Evolutionary conservation across 2,329 filamentous ascomycete species (phyloP), one percentile per base, ranked within the genome.

Genomic region (Leptosphaerulina australis): DNA sequence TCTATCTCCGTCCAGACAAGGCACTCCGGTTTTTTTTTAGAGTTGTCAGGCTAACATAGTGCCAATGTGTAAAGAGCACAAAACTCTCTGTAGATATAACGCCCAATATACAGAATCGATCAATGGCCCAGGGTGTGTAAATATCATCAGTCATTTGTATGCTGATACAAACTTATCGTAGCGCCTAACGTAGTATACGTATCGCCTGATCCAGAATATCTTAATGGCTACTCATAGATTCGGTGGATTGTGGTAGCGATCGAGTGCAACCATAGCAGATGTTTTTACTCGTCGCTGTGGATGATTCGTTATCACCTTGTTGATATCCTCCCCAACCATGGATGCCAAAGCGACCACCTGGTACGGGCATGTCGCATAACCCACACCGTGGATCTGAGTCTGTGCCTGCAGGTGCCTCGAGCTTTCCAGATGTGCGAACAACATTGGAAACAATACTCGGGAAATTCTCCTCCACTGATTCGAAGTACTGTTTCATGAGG

Each of bases 401-500:
- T 5, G 60, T 40, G 1, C 61, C 62, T 17, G 76, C 61, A 0
- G 77, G 69, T 20, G 83, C 75, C 35, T 85, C 78, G 30, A 97
- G 79, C 74, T 95, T 96, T 41, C 85, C 87, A n/a, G 89, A 87
- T 25, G 93, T 99, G 55, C 91, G 85, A 4, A 97, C 93, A 8
- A 99, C 94, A 69, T 99, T 99, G 24, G 92, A 88, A 59, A 99
- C 92, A 47, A 97, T 91, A 46, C 89, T 90, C 3, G 92, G 90
- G 66, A 95, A 97, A 51, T 88, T 88, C 58, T 85, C 83, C 69
- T 96, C 92, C 12, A 96, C 90, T 30, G 85, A 87, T 59, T 85
- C 83, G 66, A 99, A 96, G 71, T 97, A 99, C 49, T 91, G 86
- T 50, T 81, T 77, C 87, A 97, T 92, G 44, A 99, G 82, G 60